Evolutionary conservation across 306 rosid genomes (phyloP), one percentile per base, ranked within the genome.

Genomic region (Luffa acutangula): DNA sequence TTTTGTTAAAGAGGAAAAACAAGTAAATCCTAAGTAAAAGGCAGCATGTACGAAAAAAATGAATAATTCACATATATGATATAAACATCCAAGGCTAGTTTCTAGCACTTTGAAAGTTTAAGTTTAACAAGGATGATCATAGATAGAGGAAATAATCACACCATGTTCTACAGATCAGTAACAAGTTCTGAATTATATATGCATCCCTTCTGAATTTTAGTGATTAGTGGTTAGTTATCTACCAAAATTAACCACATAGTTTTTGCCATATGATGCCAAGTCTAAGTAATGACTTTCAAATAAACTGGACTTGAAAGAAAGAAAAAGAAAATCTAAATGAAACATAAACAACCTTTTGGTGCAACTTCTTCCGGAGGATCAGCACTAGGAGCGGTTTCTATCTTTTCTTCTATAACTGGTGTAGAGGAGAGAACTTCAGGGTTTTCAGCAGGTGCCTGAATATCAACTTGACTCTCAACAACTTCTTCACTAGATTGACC

Each of bases 271-370:
- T 34, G 43, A 71, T 6, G 77, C 5, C 5, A 20, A 46, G 57
- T 45, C 76, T 21, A 45, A 46, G 36, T 46, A 41, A 46, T 71
- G 52, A 69, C 7, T 69, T 69, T n/a, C 48, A 66, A 17, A 66
- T 33, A 66, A n/a, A 41, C 14, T 67, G 52, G 34, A 67, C 8
- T 9, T 33, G 2, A 4, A 57, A 57, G 63, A 57, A 65, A 65
- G 10, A 42, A 45, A 66, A 67, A 36, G 15, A 17, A 74, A 60
- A 80, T 65, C 74, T 79, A 82, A 12, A 67, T 39, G 58, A 75
- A 79, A 54, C 66, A 82, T 46, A 77, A 71, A 78, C 31, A 89
- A 83, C 91, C 92, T 89, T 75, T 78, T 73, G 78, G 85, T 79
- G 74, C 82, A 80, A 79, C 80, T 59, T 71, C 89, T 80, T 78